Base-by-base conservation (phyloP, 768 basidiomycete species). In the Hemileccinum impolitum region DNA sequence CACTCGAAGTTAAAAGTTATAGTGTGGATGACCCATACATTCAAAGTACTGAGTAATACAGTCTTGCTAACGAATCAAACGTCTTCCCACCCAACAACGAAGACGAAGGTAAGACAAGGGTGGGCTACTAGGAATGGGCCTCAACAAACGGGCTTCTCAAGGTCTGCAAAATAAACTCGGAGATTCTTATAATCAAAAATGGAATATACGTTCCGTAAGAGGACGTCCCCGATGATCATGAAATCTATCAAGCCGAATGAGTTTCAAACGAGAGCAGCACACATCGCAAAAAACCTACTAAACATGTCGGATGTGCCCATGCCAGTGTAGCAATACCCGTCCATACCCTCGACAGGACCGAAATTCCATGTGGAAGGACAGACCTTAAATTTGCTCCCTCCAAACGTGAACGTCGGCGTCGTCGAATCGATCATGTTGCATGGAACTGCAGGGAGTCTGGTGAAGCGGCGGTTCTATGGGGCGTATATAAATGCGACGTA, bases 111-210 rank as follows among this genome's bases (percentile, higher is more conserved):
- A 6, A 23, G 6, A 6, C 23, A 23, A 3, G 14, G 19, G 13
- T 32, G 11, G 31, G 21, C 21, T 21, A 15, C 35, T 26, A 37
- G 26, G 28, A 9, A 8, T 12, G 28, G 28, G 8, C 28, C 28
- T 30, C 9, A 30, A 30, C 46, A 47, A 25, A 40, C 46, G 21
- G 42, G 19, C 1, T 23, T 26, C 21, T 11, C 25, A 45, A 57
- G 64, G 2, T 52, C 47, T 32, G 72, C 75, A 53, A 76, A 72
- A 21, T 66, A 62, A 21, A 75, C 74, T n/a, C 45, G 60, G 2
- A 39, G 56, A 30, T 61, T 56, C 1, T 54, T 63, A 10, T 61
- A 52, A 15, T 74, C 53, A 47, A 70, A 63, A 13, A 61, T 45
- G 13, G 63, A 48, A 26, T 63, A 65, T 1, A 63, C 54, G 15